Conservation (phyloP, 2,329 filamentous ascomycete genomes). For the Fusarium humuli region DNA sequence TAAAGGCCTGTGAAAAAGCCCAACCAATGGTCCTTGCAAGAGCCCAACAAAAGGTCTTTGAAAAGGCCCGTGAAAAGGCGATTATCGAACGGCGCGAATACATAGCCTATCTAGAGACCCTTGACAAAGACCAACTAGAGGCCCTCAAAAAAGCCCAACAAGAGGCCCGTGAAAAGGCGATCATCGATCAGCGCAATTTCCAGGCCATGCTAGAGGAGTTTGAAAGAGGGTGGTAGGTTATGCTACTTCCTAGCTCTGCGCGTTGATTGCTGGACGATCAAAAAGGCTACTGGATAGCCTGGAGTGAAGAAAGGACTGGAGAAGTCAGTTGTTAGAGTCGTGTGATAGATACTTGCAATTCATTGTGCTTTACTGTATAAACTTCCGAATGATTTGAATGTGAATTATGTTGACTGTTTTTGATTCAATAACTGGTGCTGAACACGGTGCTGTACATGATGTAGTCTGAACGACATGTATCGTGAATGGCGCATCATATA, state of each 20-base stretch:
- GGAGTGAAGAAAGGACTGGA: background rate
- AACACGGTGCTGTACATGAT: background rate
- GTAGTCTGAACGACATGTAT: background rate
- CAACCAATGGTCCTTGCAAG: background rate
- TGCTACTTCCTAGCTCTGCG: background rate
- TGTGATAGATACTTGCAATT: background rate
- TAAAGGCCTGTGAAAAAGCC: background rate
- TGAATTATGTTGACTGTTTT: background rate
- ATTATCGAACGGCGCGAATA: background rate
- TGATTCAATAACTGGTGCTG: background rate
- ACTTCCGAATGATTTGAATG: fast-evolving
- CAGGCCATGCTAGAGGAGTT: background rate
- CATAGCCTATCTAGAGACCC: background rate
- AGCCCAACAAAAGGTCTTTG: background rate
- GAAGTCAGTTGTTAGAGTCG: background rate
- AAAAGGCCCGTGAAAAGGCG: background rate
- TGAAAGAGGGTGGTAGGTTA: background rate
- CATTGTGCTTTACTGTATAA: background rate
- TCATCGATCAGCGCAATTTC: background rate
- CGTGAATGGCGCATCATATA: background rate
- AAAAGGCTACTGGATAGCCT: background rate
- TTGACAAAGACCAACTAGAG: background rate
- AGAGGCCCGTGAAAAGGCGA: too few species aligned
- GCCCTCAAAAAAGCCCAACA: background rate
- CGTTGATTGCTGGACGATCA: background rate